Percentiles rank a stretch among this genome's conserved stretches.
Evolutionary conservation across 2,329 filamentous ascomycete species (phyloP).

Genomic region (Bertia moriformis): DNA sequence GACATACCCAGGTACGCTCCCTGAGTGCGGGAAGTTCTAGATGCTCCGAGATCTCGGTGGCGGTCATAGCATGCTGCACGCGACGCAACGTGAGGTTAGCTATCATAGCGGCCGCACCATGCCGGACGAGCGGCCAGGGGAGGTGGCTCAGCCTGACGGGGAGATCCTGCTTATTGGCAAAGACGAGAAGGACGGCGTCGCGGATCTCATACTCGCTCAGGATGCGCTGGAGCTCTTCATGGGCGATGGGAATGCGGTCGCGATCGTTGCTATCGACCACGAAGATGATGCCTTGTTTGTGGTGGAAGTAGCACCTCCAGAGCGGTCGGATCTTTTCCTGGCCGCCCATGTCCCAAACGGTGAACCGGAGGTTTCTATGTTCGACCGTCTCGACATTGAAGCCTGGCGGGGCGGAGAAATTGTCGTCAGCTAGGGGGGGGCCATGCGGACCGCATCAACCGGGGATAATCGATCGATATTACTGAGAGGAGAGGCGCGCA

Average conservation of each 20-base stretch:
- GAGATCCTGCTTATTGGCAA: conserved; percentile 99
- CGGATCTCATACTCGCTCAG: conserved; percentile 97
- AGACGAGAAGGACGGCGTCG: conserved; percentile 90
- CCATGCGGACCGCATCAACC: no score
- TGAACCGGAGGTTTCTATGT: conserved; percentile 99
- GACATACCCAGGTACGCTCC: conserved; percentile 97
- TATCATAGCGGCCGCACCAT: conserved; percentile 1
- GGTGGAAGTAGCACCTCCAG: conserved; percentile 99
- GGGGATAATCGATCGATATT: conserved; percentile 1
- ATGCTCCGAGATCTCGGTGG: conserved; percentile 99
- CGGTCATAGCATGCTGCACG: conserved; percentile 94
- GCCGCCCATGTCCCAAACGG: conserved; percentile 98
- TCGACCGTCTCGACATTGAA: conserved; percentile 99
- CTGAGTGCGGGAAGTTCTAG: conserved; percentile 97
- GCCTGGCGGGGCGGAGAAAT: conserved; percentile 30
- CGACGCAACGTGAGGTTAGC: conserved; percentile 5
- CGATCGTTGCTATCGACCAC: conserved; percentile 98
- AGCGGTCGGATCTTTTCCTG: conserved; percentile 99
- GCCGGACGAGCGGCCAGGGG: neutral
- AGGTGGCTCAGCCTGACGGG: conserved; percentile 46
- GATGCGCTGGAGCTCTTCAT: conserved; percentile 93
- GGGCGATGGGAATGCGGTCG: conserved; percentile 91
- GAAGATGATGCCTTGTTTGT: conserved; percentile 99
- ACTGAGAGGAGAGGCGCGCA: conserved; percentile 26
- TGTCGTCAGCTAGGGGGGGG: neutral